Evolutionary conservation across 768 basidiomycete species (phyloP).

Genomic region (Suillus paluster): DNA sequence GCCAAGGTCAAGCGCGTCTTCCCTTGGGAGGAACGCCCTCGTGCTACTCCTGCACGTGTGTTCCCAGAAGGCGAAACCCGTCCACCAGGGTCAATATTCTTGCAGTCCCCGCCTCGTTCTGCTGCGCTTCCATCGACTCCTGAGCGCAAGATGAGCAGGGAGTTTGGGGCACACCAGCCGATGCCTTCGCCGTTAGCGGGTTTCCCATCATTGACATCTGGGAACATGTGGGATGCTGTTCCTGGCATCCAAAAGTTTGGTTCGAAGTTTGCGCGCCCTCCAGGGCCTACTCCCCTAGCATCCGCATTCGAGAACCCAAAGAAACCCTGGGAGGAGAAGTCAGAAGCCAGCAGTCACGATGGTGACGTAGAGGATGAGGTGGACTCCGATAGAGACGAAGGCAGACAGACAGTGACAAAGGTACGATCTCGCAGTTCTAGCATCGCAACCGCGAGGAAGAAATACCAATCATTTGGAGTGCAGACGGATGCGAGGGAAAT

Average conservation of each 20-base stretch:
- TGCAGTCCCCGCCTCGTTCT: conserved; percentile 38
- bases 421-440: conserved; percentile 42
- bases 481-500: conserved; percentile 67
- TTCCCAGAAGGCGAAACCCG: conserved; percentile 72
- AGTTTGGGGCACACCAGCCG: conserved; percentile 21
- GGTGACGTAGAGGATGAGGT: conserved; percentile 82
- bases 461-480: conserved; percentile 69
- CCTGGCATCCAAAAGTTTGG: conserved; percentile 83
- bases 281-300: conserved; percentile 42
- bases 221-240: conserved; percentile 85
- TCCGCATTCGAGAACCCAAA: conserved; percentile 55
- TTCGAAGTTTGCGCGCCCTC: conserved; percentile 58
- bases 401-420: conserved; percentile 37
- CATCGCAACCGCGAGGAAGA: conserved; percentile 18
- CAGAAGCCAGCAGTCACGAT: conserved; percentile 76
- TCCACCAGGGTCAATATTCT: conserved; percentile 39
- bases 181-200: conserved; percentile 44
- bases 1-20: conserved; percentile 80
- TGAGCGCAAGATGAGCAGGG: conserved; percentile 18
- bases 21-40: conserved; percentile 91
- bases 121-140: conserved; percentile 37
- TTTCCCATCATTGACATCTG: conserved; percentile 65
- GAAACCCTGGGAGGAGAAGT: conserved; percentile 44
- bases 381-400: conserved; percentile 47
- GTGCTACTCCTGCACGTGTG: conserved; percentile 67